Evolutionary conservation across 2,329 filamentous ascomycete species (phyloP).

Genomic region (Beauveria sp.): DNA sequence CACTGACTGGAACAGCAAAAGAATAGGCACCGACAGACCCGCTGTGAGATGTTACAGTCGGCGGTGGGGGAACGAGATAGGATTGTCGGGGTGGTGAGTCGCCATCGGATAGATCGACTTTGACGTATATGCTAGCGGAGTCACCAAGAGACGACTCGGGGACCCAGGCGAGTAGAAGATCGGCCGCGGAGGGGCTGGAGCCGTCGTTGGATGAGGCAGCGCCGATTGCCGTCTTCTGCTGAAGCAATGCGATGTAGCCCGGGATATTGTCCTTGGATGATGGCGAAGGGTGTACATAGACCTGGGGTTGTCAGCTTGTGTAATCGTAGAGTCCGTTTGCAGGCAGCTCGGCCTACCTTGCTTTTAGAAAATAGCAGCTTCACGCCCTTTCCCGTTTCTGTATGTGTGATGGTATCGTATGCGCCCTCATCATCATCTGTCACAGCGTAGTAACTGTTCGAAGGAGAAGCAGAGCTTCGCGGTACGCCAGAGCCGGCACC

Average conservation of each 20-base stretch:
- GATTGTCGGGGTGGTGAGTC: slow-evolving; percentile 77
- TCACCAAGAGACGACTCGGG: slow-evolving; percentile 85
- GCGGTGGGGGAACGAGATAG: slow-evolving; percentile 85
- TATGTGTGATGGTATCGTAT: slow-evolving; percentile 87
- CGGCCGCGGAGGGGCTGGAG: slow-evolving; percentile 49
- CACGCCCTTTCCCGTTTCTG: slow-evolving; percentile 69
- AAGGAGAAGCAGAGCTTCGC: slow-evolving; percentile 49
- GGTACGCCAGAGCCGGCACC: not conserved
- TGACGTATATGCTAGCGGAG: slow-evolving; percentile 82
- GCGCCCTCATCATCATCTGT: slow-evolving; percentile 94
- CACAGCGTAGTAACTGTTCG: slow-evolving; percentile 87
- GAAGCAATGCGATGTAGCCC: slow-evolving; percentile 85
- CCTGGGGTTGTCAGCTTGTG: slow-evolving; percentile 40
- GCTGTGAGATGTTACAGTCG: slow-evolving; percentile 70
- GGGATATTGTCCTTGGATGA: slow-evolving; percentile 93
- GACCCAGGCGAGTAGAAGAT: slow-evolving; percentile 85
- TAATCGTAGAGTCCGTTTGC: not conserved
- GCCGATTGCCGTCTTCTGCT: slow-evolving; percentile 62
- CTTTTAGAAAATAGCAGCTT: slow-evolving; percentile 95
- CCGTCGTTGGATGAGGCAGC: slow-evolving; percentile 27
- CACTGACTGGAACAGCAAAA: slow-evolving; percentile 83
- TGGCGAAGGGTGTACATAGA: slow-evolving; percentile 91
- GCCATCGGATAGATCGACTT: slow-evolving; percentile 81
- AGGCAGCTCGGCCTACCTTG: slow-evolving; percentile 66
- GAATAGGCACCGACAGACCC: slow-evolving; percentile 71